Base-by-base conservation (phyloP, 2,329 filamentous ascomycete genomes). In the Geosmithia putterillii region DNA sequence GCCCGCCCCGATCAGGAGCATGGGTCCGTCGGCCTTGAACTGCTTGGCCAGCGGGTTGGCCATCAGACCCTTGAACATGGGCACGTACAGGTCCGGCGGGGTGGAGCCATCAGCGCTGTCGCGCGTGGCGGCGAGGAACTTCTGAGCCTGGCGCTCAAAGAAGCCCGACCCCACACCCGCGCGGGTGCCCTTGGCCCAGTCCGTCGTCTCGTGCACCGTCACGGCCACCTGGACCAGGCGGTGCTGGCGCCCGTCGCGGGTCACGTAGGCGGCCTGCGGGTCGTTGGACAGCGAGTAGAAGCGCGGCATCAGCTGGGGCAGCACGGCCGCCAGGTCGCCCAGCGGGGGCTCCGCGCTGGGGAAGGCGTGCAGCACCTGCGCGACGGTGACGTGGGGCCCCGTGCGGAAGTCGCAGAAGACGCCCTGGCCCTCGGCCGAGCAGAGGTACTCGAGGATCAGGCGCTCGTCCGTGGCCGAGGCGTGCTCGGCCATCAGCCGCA, bases 21-120 rank as follows among this genome's bases (percentile, higher is more conserved):
- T 98, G 0, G 92, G 92, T 0, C 92, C 92, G 59, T 98, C 90
- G 3, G 85, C 81, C 42, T 87, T 83, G 57, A 96, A 98, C 57
- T 95, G 81, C 57, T 82, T 83, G 10, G 89, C 92, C 1, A 98
- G 74, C 0, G 92, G 92, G 61, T 98, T 98, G 48, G 88, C 82
- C 92, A 98, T 98, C 38, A 98, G 71, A 1, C 92, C 92, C 56
- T 94, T 88, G 76, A 98, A 98, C 86, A 98, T 95, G 53, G 92
- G 92, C 5, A 96, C 70, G 52, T 86, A 80, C 15, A 96, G 57
- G 51, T 87, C 76, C 3, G 64, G 71, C 41, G 65, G 59, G n/a
- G n/a, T n/a, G n/a, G n/a, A n/a, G n/a, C n/a, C n/a, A n/a, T n/a
- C n/a, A n/a, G n/a, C n/a, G 48, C 62, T 61, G 44, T 74, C 69